phyloP scores from a whole-genome alignment of 139 green algal species.

The Medakamo hakoo region DNA sequence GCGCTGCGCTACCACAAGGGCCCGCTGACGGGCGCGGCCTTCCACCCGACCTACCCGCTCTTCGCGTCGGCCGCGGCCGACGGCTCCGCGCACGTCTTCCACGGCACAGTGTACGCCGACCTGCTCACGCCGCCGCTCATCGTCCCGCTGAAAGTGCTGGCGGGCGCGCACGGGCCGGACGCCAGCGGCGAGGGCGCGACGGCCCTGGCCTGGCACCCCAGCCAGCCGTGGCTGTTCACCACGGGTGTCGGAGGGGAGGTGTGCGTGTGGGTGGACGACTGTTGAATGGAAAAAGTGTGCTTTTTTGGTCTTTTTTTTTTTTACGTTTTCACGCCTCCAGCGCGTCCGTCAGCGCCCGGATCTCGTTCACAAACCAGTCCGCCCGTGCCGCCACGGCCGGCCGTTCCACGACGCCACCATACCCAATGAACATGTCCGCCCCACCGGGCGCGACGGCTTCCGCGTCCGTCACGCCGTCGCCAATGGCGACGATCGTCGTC shows the following conservation, averaged over 20 bases:
- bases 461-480: slow-evolving; percentile 90
- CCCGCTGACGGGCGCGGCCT: slow-evolving; percentile 54
- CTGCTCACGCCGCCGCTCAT: slow-evolving; percentile 92
- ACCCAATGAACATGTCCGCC: slow-evolving; percentile 89
- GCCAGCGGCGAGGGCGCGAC: slow-evolving; percentile 52
- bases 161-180: slow-evolving; percentile 17
- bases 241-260: slow-evolving; percentile 65
- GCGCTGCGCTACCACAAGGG: slow-evolving; percentile 62
- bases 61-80: slow-evolving; percentile 77
- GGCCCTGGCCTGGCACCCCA: slow-evolving; percentile 80
- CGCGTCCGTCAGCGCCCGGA: slow-evolving; percentile 29
- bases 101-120: slow-evolving; percentile 90
- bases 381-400: slow-evolving; percentile 52
- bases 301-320: neutral
- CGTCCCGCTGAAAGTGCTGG: slow-evolving; percentile 55
- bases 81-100: slow-evolving; percentile 71
- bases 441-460: slow-evolving; percentile 69
- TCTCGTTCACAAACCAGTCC: slow-evolving; percentile 81
- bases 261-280: slow-evolving; percentile 27
- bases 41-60: slow-evolving; percentile 81
- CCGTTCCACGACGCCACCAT: slow-evolving; percentile 76
- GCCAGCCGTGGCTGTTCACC: slow-evolving; percentile 91
- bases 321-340: slow-evolving; percentile 11
- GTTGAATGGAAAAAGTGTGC: neutral
- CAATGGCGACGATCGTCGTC: slow-evolving; percentile 72